These are phyloP conservation scores for Tulasnella sp. DNA, from an alignment of 768 basidiomycete genomes.

Conservation along the genomic window DNA sequence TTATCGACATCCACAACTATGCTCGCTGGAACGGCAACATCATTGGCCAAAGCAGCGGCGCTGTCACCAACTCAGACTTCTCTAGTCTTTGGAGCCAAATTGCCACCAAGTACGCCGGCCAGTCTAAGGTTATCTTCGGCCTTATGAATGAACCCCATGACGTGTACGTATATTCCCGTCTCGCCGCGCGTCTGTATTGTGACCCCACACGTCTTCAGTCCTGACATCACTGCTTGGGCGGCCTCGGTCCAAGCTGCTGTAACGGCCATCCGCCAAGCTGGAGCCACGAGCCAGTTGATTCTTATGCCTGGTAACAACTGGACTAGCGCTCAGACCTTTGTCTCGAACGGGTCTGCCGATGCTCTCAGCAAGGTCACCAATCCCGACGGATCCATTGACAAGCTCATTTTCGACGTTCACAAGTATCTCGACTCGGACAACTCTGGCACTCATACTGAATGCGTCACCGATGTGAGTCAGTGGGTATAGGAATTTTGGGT, in stretches of 20 bases:
- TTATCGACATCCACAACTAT: conserved; percentile 47
- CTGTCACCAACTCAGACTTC: conserved; percentile 54
- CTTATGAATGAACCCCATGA: conserved; percentile 65
- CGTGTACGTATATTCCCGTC: conserved; percentile 30
- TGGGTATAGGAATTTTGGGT: not conserved
- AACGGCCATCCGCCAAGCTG: conserved; percentile 56
- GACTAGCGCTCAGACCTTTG: conserved; percentile 43
- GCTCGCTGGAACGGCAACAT: conserved; percentile 56
- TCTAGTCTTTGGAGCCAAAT: conserved; percentile 53
- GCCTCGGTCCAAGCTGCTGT: conserved; percentile 56
- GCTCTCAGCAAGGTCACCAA: conserved; percentile 48
- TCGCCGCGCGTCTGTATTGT: not conserved
- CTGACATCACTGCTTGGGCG: conserved; percentile 50
- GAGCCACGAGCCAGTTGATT: conserved; percentile 54
- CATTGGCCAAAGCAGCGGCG: conserved; percentile 53
- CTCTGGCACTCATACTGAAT: conserved; percentile 46
- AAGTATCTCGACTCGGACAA: conserved; percentile 58
- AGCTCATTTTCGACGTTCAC: conserved; percentile 60
- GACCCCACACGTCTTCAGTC: conserved; percentile 28
- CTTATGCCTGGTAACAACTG: conserved; percentile 59
- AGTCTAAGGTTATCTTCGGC: conserved; percentile 40
- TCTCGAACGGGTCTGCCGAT: conserved; percentile 50
- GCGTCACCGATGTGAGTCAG: conserved; percentile 45
- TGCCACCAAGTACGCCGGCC: conserved; percentile 48
- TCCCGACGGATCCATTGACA: conserved; percentile 43